Percentiles rank a stretch among this genome's conserved stretches.
These are phyloP conservation scores for Ichthyophthirius multifiliis DNA, from an alignment of 169 alveolate species.

Conservation along the genomic window DNA sequence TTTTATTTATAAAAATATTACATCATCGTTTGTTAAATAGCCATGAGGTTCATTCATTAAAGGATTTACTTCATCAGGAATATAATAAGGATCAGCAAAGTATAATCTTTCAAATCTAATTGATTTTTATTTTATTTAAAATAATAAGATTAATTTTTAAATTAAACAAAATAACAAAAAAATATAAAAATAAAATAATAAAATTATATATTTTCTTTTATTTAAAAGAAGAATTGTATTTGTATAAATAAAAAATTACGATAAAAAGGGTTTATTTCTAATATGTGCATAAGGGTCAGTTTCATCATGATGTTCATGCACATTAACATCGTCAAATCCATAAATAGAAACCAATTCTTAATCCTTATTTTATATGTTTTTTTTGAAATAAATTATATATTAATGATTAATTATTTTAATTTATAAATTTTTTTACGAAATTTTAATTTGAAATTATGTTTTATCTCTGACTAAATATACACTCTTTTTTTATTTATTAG, in stretches of 20 bases:
- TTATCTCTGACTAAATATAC: conserved; percentile 5
- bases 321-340: conserved; percentile 31
- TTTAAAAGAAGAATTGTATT: neutral
- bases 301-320: conserved; percentile 26
- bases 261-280: conserved; percentile 22
- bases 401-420: neutral
- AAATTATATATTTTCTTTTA: neutral
- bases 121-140: no score
- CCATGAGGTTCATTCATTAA: conserved; percentile 37
- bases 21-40: conserved; percentile 35
- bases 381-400: neutral
- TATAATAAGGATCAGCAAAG: conserved; percentile 34
- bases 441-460: neutral
- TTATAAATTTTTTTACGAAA: neutral
- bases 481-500: neutral
- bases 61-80: conserved; percentile 27
- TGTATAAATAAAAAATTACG: no score
- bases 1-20: neutral
- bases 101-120: conserved; percentile 34
- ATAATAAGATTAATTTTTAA: no score
- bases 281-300: conserved; percentile 39
- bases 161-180: no score
- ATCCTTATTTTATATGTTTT: neutral
- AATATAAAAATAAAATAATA: neutral
- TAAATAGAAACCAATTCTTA: conserved; percentile 3